Percentiles rank a stretch among this genome's conserved stretches.
Evolutionary conservation across 768 basidiomycete species (phyloP).

Genomic region (Lactarius tabidus): DNA sequence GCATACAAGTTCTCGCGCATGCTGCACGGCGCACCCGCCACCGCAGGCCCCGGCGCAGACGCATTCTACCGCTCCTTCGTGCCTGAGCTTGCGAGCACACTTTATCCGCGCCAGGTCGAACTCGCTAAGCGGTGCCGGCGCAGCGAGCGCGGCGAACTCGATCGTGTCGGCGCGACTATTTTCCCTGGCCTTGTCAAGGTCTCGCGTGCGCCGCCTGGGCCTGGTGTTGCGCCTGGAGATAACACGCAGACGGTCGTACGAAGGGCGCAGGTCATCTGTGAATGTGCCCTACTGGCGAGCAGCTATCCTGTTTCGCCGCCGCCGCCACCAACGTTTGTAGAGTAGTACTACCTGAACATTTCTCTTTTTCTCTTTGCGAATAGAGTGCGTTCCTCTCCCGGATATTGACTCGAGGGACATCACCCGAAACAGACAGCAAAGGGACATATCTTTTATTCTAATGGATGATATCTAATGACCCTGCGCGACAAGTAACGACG

Average conservation of each 20-base stretch:
- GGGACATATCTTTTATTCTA: slow-evolving; percentile 10
- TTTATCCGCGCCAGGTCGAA: slow-evolving; percentile 79
- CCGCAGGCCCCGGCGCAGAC: slow-evolving; percentile 48
- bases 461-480: slow-evolving; percentile 8
- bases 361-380: too few relatives aligned
- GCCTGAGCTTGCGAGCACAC: slow-evolving; percentile 69
- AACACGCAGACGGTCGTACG: slow-evolving; percentile 70
- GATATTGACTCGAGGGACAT: background rate
- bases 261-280: slow-evolving; percentile 82
- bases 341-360: too few relatives aligned
- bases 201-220: slow-evolving; percentile 38
- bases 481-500: slow-evolving; percentile 69
- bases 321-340: slow-evolving; percentile 2
- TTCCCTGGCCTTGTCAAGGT: slow-evolving; percentile 89
- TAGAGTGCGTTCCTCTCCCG: background rate
- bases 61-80: slow-evolving; percentile 86
- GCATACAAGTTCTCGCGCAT: slow-evolving; percentile 82
- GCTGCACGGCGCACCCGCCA: slow-evolving; percentile 67
- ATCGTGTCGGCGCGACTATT: slow-evolving; percentile 77
- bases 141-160: slow-evolving; percentile 68
- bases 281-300: slow-evolving; percentile 57
- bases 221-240: slow-evolving; percentile 40
- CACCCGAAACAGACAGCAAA: background rate
- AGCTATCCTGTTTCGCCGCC: slow-evolving; percentile 12
- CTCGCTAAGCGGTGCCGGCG: slow-evolving; percentile 77